These are phyloP conservation scores for Geotrichum restrictum DNA, from an alignment of 1,139 yeast genomes.

Conservation along the genomic window DNA sequence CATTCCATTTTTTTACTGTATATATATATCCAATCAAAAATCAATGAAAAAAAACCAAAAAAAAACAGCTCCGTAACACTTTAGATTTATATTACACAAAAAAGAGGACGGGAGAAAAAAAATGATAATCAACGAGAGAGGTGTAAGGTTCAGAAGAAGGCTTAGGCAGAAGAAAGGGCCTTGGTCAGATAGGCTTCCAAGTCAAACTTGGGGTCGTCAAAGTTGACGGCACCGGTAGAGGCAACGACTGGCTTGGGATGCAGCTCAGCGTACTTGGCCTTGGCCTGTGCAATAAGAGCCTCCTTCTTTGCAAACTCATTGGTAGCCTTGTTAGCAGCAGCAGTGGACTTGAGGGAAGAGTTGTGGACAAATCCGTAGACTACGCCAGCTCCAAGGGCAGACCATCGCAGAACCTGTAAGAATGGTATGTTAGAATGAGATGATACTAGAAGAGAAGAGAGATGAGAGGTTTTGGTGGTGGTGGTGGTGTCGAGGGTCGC, in stretches of 20 bases:
- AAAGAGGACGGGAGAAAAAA: slow-evolving; percentile 2
- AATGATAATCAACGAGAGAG: neutral
- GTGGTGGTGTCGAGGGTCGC: neutral
- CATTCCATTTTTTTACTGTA: slow-evolving; percentile 3
- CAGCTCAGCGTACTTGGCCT: slow-evolving; percentile 76
- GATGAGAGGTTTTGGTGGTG: neutral
- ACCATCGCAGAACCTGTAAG: slow-evolving; percentile 78
- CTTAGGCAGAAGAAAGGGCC: slow-evolving; percentile 31
- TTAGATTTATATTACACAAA: slow-evolving; percentile 1
- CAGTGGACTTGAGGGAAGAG: slow-evolving; percentile 58
- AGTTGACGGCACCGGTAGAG: slow-evolving; percentile 45
- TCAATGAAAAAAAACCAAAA: neutral
- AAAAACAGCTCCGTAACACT: slow-evolving; percentile 1
- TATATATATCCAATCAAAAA: slow-evolving; percentile 12
- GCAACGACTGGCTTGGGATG: slow-evolving; percentile 47
- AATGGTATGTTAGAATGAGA: neutral
- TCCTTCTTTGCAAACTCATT: slow-evolving; percentile 62
- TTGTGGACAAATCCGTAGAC: slow-evolving; percentile 88
- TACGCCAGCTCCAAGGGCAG: slow-evolving; percentile 85
- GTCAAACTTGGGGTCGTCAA: slow-evolving; percentile 90
- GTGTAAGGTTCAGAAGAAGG: neutral
- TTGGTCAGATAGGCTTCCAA: slow-evolving; percentile 48
- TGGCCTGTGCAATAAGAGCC: slow-evolving; percentile 80
- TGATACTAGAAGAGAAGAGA: neutral
- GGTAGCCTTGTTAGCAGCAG: slow-evolving; percentile 55